Conservation (phyloP, 2,329 filamentous ascomycete genomes). For the Hymenoscyphus occultus region DNA sequence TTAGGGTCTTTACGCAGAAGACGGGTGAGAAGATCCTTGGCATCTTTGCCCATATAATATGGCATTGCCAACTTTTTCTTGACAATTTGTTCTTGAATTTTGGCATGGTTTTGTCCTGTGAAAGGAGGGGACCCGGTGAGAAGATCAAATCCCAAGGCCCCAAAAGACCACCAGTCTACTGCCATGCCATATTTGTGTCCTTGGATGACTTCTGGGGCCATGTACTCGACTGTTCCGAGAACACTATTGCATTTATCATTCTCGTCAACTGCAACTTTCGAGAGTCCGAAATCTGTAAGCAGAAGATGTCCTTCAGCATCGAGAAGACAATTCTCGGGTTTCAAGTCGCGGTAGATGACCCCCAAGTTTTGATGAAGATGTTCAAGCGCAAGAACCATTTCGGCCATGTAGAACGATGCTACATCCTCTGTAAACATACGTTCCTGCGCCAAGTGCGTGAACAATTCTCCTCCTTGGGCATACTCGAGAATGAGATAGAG, state of each 20-base stretch:
- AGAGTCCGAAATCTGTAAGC: conserved; percentile 93
- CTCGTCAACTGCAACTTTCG: conserved; percentile 83
- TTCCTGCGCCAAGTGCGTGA: conserved; percentile 89
- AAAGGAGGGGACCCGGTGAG: conserved; percentile 93
- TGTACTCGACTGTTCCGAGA: conserved; percentile 95
- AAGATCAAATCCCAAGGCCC: conserved; percentile 86
- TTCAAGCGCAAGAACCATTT: conserved; percentile 91
- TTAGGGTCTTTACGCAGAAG: conserved; percentile 87
- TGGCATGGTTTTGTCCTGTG: conserved; percentile 83
- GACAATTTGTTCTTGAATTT: conserved; percentile 93
- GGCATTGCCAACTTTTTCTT: conserved; percentile 87
- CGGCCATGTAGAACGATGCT: conserved; percentile 96
- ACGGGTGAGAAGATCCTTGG: conserved; percentile 88
- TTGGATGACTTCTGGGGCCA: conserved; percentile 92
- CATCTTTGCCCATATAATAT: conserved; percentile 86
- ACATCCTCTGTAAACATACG: conserved; percentile 91
- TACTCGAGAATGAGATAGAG: conserved; percentile 97
- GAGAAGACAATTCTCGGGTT: conserved; percentile 95
- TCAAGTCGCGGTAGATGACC: conserved; percentile 94
- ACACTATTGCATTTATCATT: conserved; percentile 76
- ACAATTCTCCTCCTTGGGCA: conserved; percentile 93
- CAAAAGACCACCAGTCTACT: conserved; percentile 98
- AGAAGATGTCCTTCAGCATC: conserved; percentile 89
- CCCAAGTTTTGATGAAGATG: conserved; percentile 90
- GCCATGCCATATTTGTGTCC: conserved; percentile 88